These are phyloP conservation scores for Colletotrichum endophyticum DNA, from an alignment of 2,329 filamentous ascomycete genomes.

Conservation along the genomic window DNA sequence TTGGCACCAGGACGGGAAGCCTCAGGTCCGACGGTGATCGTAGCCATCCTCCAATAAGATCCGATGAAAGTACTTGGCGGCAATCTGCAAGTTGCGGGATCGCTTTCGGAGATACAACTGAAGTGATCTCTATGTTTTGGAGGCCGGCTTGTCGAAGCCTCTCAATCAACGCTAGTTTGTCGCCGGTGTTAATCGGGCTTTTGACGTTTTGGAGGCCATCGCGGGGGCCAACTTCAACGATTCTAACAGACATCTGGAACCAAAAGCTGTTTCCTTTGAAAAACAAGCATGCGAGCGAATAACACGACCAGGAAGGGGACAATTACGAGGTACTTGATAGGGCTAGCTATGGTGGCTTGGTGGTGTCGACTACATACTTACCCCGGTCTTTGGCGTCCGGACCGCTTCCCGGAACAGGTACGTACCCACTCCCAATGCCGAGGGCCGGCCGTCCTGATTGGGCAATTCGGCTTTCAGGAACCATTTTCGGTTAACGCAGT, in stretches of 20 bases:
- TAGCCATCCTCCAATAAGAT: neutral
- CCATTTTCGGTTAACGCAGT: neutral
- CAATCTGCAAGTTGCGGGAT: neutral
- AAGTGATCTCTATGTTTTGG: neutral
- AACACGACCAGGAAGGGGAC: neutral
- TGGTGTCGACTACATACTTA: neutral
- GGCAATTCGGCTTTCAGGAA: neutral
- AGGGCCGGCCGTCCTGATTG: neutral
- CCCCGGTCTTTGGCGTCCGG: neutral
- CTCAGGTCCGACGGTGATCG: neutral
- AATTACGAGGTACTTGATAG: neutral
- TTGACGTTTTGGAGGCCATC: neutral
- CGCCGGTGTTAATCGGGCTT: neutral
- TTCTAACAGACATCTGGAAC: neutral
- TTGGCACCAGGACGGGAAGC: neutral
- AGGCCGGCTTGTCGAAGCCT: neutral
- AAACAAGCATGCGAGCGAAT: neutral
- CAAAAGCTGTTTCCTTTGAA: neutral
- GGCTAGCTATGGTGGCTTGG: neutral
- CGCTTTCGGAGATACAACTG: neutral
- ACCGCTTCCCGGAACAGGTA: neutral
- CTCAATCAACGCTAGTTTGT: neutral
- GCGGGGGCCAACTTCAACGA: neutral
- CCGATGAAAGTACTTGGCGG: neutral
- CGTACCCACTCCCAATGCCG: neutral